phyloP scores from a whole-genome alignment of 73 alveolate species.

The Blepharisma stoltei region DNA sequence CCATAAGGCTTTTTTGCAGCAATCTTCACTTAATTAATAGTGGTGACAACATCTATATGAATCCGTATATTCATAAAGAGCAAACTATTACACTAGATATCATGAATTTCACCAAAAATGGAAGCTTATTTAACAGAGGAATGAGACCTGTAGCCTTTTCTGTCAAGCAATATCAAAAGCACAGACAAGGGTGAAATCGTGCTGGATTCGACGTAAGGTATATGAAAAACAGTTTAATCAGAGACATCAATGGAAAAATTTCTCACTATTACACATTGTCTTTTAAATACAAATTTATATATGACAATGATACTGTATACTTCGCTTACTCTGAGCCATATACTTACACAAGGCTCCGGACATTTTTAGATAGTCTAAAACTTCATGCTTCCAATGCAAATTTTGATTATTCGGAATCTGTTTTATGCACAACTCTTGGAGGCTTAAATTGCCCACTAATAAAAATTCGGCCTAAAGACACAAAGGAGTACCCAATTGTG shows the following conservation, averaged over 20 bases:
- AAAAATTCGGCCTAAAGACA: constrained; percentile 43
- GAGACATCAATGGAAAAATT: not conserved
- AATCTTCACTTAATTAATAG: too few relatives aligned
- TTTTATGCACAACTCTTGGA: constrained; percentile 76
- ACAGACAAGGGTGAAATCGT: constrained; percentile 60
- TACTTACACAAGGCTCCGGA: constrained; percentile 50
- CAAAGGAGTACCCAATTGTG: constrained; percentile 55
- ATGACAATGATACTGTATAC: constrained; percentile 57
- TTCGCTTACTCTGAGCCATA: constrained; percentile 79
- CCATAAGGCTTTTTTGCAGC: too few relatives aligned
- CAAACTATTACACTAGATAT: constrained; percentile 35
- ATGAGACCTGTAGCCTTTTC: constrained; percentile 45
- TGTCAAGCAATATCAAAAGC: constrained; percentile 43
- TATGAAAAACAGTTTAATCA: constrained; percentile 43
- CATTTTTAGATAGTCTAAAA: not conserved
- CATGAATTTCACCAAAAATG: constrained; percentile 47
- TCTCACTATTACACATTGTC: constrained; percentile 46
- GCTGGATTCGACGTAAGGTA: constrained; percentile 51
- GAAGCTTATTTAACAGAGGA: constrained; percentile 43
- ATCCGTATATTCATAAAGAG: not conserved
- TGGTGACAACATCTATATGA: too few relatives aligned
- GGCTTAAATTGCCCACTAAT: constrained; percentile 46
- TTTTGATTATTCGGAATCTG: constrained; percentile 41
- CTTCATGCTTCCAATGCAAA: constrained; percentile 41
- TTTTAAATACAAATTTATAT: constrained; percentile 49